Evolutionary conservation across 2,329 filamentous ascomycete species (phyloP).

Genomic region (Sclerotinia subarctica): DNA sequence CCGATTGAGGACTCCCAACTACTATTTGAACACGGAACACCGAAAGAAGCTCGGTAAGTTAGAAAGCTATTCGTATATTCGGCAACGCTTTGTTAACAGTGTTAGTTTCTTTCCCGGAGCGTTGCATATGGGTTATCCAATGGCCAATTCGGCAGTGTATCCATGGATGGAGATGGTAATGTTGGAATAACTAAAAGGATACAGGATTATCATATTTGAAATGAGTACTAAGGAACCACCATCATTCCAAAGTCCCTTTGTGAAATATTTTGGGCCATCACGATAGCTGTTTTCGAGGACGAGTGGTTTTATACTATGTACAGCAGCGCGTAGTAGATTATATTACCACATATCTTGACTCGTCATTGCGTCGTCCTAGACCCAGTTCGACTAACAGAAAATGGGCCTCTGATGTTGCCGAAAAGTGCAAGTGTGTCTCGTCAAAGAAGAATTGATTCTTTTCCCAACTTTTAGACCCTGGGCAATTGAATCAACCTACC

Average conservation of each 20-base stretch:
- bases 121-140: slow-evolving; percentile 66
- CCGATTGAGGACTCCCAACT: slow-evolving; percentile 66
- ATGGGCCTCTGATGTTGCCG: not conserved
- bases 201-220: no score
- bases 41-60: slow-evolving; percentile 58
- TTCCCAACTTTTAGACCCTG: no score
- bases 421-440: not conserved
- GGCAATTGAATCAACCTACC: no score
- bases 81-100: slow-evolving; percentile 1
- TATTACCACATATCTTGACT: not conserved
- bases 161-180: slow-evolving; percentile 58
- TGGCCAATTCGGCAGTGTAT: slow-evolving; percentile 55
- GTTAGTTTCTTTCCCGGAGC: slow-evolving; percentile 53
- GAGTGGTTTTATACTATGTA: not conserved
- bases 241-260: not conserved
- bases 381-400: not conserved
- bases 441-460: no score
- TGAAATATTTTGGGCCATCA: not conserved
- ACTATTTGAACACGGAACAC: slow-evolving; percentile 60
- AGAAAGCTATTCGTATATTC: not conserved
- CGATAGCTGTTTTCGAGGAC: not conserved
- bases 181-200: no score
- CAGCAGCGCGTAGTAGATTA: not conserved
- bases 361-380: not conserved
- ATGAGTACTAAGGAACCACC: no score